phyloP scores from a whole-genome alignment of 441 rosid genomes.

The Francoa sonchifolia region DNA sequence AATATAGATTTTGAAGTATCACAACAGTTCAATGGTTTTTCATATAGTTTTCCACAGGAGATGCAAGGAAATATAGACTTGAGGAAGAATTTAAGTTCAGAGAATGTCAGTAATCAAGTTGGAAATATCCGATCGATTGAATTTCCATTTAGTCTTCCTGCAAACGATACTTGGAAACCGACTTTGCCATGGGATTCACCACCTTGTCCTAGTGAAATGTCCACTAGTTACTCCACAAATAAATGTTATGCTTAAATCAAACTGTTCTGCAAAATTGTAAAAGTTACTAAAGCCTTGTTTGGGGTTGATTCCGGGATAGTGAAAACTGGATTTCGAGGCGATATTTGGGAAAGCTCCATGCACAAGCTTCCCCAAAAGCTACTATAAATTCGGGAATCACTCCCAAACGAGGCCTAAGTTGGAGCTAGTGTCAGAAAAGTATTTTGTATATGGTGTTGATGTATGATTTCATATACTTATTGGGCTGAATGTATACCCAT shows the following conservation, averaged over 20 bases:
- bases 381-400: too few relatives aligned
- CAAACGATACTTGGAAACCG: conserved; percentile 25
- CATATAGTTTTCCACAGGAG: conserved; percentile 26
- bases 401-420: too few relatives aligned
- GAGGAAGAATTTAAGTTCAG: conserved; percentile 16
- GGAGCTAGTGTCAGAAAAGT: conserved; percentile 7
- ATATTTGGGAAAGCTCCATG: too few relatives aligned
- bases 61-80: conserved; percentile 17
- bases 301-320: too few relatives aligned
- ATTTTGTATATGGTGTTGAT: conserved; percentile 12
- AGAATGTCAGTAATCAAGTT: conserved; percentile 15
- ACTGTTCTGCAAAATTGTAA: too few relatives aligned
- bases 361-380: too few relatives aligned
- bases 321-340: too few relatives aligned
- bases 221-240: conserved; percentile 42
- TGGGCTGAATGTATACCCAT: conserved; percentile 1
- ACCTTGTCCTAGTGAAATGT: conserved; percentile 37
- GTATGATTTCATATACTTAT: conserved; percentile 16
- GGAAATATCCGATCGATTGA: conserved; percentile 19
- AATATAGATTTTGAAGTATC: conserved; percentile 23
- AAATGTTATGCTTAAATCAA: conserved; percentile 40
- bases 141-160: conserved; percentile 47
- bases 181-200: conserved; percentile 45
- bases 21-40: conserved; percentile 23
- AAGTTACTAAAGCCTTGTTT: too few relatives aligned